Conservation (phyloP, 2,329 filamentous ascomycete species). For the Herpotrichia juniperi region DNA sequence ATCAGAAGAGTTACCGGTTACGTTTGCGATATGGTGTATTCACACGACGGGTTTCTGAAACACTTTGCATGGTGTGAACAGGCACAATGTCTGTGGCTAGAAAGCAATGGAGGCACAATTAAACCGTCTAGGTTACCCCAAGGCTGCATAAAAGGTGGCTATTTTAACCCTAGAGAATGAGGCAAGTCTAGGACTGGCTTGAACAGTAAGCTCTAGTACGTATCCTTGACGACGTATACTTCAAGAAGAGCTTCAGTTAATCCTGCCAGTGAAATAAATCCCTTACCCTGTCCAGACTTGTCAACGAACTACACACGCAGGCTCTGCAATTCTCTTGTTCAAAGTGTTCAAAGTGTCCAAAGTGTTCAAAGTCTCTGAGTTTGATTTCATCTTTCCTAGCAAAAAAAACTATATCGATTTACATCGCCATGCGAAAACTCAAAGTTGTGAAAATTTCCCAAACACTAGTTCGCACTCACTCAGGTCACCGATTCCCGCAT, state of each 20-base stretch:
- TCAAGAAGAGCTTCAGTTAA: neutral
- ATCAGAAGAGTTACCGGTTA: slow-evolving; percentile 20
- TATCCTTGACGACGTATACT: too few relatives aligned
- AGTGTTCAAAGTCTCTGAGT: slow-evolving; percentile 42
- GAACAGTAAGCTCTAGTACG: too few relatives aligned
- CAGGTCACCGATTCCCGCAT: slow-evolving; percentile 34
- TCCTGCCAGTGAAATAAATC: slow-evolving; percentile 10
- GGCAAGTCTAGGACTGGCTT: too few relatives aligned
- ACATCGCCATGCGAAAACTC: slow-evolving; percentile 46
- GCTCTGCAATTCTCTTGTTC: slow-evolving; percentile 34
- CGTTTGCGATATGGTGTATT: slow-evolving; percentile 34
- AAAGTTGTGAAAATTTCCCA: slow-evolving; percentile 29
- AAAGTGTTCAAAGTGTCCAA: slow-evolving; percentile 19
- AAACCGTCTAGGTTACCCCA: neutral
- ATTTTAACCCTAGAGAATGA: slow-evolving; percentile 3
- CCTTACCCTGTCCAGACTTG: slow-evolving; percentile 36
- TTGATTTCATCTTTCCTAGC: slow-evolving; percentile 31
- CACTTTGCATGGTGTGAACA: slow-evolving; percentile 46
- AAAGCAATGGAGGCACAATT: neutral
- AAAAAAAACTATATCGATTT: slow-evolving; percentile 49
- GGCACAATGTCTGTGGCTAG: slow-evolving; percentile 40
- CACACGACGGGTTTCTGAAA: slow-evolving; percentile 36
- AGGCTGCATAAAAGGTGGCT: slow-evolving; percentile 5
- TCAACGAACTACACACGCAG: slow-evolving; percentile 36
- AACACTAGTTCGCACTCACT: slow-evolving; percentile 33